Base-by-base conservation (phyloP, 2,329 filamentous ascomycete genomes). In the Sclerotiophoma versabilis region DNA sequence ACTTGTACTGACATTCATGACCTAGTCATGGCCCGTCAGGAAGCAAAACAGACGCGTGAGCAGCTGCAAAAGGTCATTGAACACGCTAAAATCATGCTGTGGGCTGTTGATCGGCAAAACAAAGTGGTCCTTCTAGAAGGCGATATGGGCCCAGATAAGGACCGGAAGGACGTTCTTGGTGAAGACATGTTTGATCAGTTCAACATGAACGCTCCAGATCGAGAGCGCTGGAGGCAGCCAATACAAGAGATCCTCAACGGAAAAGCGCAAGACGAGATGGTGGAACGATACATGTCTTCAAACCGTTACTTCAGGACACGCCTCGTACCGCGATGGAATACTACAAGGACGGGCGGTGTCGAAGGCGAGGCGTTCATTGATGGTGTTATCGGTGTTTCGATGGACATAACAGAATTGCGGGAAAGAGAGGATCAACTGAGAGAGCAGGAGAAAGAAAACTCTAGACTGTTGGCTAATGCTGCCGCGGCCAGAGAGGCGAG, bases 1-100 rank as follows among this genome's bases (percentile, higher is more conserved):
- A 92, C 89, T 1, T 92, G 87, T 65, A 92, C 90, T 11, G 90
- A 93, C 59, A 89, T 92, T 15, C 87, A 93, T 66, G 89, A 92
- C 57, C 81, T 86, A 36, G 87, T 92, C 3, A 81, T 89, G 65
- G 83, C 87, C 12, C 86, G 88, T 54, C 80, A 88, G 57, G 82
- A 82, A 42, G 87, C 87, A 14, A 86, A 85, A 57, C 81, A 85
- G 52, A 88, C 84, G 15, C 82, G 86, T n/a, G 84, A 88, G 64
- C 88, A 92, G 67, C 79, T 93, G 0, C 79, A 87, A 8, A 88
- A 86, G 56, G 89, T 93, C 22, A 87, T 93, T 49, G 84, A 87
- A 29, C 88, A 92, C 64, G 87, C 89, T 0, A 85, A 87, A 48
- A 89, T 92, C 25, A 91, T 89, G 1, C 81, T 93, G 1, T 93